Percentiles rank a stretch among this genome's conserved stretches.
phyloP scores from a whole-genome alignment of 1,139 yeast genomes.

The Saccharomyces hybrid region DNA sequence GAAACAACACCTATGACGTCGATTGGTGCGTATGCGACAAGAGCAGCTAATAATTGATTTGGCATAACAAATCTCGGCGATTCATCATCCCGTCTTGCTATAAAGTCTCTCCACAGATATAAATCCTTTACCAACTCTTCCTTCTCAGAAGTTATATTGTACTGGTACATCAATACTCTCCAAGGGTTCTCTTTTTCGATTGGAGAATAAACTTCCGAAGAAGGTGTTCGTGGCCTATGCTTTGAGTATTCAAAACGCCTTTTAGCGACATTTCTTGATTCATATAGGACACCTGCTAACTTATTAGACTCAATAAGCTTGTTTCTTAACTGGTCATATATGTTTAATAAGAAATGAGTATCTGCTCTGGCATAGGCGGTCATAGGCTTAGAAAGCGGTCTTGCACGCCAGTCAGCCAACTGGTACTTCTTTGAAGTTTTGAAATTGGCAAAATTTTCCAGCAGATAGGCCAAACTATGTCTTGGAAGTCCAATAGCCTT shows the following conservation, averaged over 20 bases:
- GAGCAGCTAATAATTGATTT: conserved; percentile 62
- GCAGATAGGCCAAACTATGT: conserved; percentile 73
- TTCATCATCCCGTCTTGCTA: conserved; percentile 76
- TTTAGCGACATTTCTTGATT: conserved; percentile 74
- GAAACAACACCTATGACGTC: conserved; percentile 51
- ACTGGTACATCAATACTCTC: conserved; percentile 52
- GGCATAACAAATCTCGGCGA: conserved; percentile 79
- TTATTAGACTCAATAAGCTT: conserved; percentile 47
- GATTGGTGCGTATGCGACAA: conserved; percentile 53
- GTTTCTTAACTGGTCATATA: conserved; percentile 69
- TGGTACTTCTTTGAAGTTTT: conserved; percentile 92
- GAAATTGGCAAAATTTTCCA: conserved; percentile 75
- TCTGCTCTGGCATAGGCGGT: conserved; percentile 87
- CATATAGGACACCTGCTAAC: conserved; percentile 57
- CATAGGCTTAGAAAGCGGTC: conserved; percentile 80
- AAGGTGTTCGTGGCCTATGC: conserved; percentile 44
- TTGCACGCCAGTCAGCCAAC: conserved; percentile 90
- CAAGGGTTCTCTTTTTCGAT: conserved; percentile 51
- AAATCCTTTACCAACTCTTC: conserved; percentile 53
- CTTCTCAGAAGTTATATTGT: conserved; percentile 53
- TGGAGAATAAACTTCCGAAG: conserved; percentile 41
- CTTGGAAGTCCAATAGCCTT: conserved; percentile 69
- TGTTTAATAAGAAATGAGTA: conserved; percentile 80
- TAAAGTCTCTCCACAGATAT: conserved; percentile 74
- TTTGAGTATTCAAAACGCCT: conserved; percentile 73